Evolutionary conservation across 2,329 filamentous ascomycete genomes (phyloP), one percentile per base, ranked within the genome.

Genomic region (Diatrype stigma): DNA sequence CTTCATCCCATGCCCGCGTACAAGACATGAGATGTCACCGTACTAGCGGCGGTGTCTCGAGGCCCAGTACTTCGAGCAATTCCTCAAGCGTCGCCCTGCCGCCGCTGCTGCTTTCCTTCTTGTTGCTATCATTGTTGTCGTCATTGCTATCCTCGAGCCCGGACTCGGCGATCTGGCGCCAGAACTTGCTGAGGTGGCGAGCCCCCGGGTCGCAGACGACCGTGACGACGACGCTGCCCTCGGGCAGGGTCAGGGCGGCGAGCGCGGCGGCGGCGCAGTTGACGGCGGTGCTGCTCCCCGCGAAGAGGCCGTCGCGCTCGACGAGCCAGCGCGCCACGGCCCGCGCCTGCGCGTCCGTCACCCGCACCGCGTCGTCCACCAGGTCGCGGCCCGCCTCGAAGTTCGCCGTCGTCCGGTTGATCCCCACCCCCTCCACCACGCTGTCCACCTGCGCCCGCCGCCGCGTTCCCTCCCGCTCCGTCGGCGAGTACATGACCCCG

Each of bases 301-400:
- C 79, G 63, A 99, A 99, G 48, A 99, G 85, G 7, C 94, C 94
- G 68, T 99, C 94, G 56, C 92, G 87, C 72, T 97, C 92, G 8
- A 96, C 93, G 38, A 99, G 73, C 90, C 91, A 97, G 56, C 90
- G 79, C n/a, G 93, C 94, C 94, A 99, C 99, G 49, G 79, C 80
- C 67, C 89, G 84, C 12, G 94, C 94, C 74, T 99, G 92, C 46
- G 84, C 82, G 69, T 99, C 95, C 2, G 84, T 89, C 14, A 99
- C 90, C 52, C 86, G 82, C 35, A 97, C 84, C 2, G 94, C 93
- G 70, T 96, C 91, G 67, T 96, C 90, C 48, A 99, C 82, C 50
- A 96, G 71, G 63, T 93, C 86, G 57, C 90, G 79, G 0, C 93
- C 94, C 26, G 85, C 86, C 66, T 96, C 89, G 57, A 99, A 94